Conservation (phyloP, 2,329 filamentous ascomycete genomes). For the Davidsoniella eucalypti region DNA sequence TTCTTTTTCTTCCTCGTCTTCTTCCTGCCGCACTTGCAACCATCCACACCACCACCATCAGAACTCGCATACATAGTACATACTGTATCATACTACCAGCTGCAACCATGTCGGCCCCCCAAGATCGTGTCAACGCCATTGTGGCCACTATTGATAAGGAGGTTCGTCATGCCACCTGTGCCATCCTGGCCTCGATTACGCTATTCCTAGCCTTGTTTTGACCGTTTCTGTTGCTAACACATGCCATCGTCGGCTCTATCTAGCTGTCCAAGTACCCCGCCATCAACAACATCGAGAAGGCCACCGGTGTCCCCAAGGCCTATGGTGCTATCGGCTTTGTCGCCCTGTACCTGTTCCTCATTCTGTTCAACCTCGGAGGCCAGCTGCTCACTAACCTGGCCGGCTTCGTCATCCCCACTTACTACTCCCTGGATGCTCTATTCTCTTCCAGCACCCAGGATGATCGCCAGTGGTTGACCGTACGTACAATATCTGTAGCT, state of each 20-base stretch:
- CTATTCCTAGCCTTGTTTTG: neutral
- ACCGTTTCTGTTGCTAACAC: neutral
- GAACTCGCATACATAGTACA: neutral
- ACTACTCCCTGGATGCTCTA: conserved; percentile 67
- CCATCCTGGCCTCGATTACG: neutral
- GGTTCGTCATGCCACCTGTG: conserved; percentile 27
- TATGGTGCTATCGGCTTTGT: conserved; percentile 63
- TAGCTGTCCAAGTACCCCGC: conserved; percentile 75
- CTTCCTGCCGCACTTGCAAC: conserved; percentile 12
- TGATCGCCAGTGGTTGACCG: conserved; percentile 67
- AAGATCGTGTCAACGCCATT: conserved; percentile 62
- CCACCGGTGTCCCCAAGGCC: conserved; percentile 68
- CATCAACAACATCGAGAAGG: conserved; percentile 74
- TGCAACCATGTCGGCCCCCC: conserved; percentile 50
- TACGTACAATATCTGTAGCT: conserved; percentile 25
- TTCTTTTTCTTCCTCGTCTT: conserved; percentile 10
- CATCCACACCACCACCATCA: neutral
- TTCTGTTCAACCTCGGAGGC: conserved; percentile 82
- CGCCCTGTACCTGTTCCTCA: conserved; percentile 75
- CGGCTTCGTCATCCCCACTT: conserved; percentile 66
- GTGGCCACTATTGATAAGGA: conserved; percentile 68
- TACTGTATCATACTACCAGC: conserved; percentile 6
- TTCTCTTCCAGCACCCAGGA: conserved; percentile 57
- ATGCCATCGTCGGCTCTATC: conserved; percentile 5
- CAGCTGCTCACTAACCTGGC: conserved; percentile 78